A percentile compares a stretch with the other conserved stretches of the same genome.
phyloP scores from a whole-genome alignment of 2,329 filamentous ascomycete genomes.

The Aspergillus viridinutans region DNA sequence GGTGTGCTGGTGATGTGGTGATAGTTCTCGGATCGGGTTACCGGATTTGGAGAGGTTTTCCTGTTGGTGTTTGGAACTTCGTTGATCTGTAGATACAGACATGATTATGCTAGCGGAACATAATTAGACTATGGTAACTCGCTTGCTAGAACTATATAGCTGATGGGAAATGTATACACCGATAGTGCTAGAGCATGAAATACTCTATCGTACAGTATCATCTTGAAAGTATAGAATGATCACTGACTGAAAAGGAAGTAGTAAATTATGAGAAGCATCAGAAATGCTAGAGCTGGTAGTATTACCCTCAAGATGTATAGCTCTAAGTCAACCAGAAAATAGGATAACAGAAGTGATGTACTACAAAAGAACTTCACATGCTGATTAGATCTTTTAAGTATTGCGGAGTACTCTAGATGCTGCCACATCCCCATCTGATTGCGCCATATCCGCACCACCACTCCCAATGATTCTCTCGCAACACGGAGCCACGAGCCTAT shows the following conservation, averaged over 20 bases:
- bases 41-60: background rate
- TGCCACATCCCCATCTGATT: slow-evolving; percentile 26
- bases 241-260: no score
- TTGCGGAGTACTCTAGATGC: no score
- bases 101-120: background rate
- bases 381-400: no score
- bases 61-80: background rate
- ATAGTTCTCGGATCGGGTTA: background rate
- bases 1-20: background rate
- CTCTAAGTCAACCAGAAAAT: no score
- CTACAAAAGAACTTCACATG: no score
- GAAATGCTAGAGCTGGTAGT: background rate
- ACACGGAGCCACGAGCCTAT: slow-evolving; percentile 4
- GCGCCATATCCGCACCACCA: slow-evolving; percentile 22
- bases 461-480: slow-evolving; percentile 1
- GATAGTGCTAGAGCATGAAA: background rate
- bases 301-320: no score
- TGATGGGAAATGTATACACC: background rate
- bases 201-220: no score
- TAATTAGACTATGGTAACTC: background rate
- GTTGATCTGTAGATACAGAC: background rate
- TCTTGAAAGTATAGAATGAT: no score
- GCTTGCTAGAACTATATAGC: background rate
- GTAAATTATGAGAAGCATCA: background rate
- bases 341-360: no score